Percentiles rank a stretch among this genome's conserved stretches.
These are phyloP conservation scores for Gossypium anomalum DNA, from an alignment of 345 rosid species.

Conservation along the genomic window DNA sequence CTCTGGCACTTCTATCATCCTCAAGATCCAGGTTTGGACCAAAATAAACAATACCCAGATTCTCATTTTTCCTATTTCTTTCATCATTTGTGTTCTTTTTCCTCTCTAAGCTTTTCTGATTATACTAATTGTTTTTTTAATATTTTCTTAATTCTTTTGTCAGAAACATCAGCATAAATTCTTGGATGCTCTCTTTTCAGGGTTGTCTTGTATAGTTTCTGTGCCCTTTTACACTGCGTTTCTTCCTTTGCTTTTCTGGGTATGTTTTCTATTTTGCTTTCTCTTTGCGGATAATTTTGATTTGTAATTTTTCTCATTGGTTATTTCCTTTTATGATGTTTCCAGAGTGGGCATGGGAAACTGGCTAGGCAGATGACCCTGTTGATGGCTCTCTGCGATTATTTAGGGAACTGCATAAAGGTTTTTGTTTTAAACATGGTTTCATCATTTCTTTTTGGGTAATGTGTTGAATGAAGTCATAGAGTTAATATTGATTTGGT, in stretches of 20 bases:
- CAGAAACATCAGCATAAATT: constrained; percentile 62
- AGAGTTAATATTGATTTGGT: not conserved
- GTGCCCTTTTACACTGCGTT: constrained; percentile 97
- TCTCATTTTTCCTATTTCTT: not conserved
- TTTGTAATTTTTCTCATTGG: constrained; percentile 3
- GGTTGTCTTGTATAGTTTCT: constrained; percentile 85
- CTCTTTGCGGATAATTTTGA: constrained; percentile 3
- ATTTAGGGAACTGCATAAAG: constrained; percentile 81
- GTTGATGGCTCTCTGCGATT: constrained; percentile 93
- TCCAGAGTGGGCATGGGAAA: constrained; percentile 93
- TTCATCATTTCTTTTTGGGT: not conserved
- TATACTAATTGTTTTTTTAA: not conserved
- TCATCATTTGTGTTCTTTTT: not conserved
- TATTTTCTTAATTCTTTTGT: constrained; percentile 6
- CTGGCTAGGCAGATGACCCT: constrained; percentile 98
- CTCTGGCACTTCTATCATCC: constrained; percentile 48
- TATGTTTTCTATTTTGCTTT: constrained; percentile 23
- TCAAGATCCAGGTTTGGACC: constrained; percentile 71
- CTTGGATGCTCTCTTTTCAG: constrained; percentile 80
- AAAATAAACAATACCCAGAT: constrained; percentile 16
- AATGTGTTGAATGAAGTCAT: constrained; percentile 7
- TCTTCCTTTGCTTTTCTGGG: constrained; percentile 98
- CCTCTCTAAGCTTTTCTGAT: not conserved
- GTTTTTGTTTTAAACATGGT: constrained; percentile 23
- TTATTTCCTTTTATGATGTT: constrained; percentile 13